phyloP scores from a whole-genome alignment of 345 rosid genomes.

The Laguncularia racemosa region DNA sequence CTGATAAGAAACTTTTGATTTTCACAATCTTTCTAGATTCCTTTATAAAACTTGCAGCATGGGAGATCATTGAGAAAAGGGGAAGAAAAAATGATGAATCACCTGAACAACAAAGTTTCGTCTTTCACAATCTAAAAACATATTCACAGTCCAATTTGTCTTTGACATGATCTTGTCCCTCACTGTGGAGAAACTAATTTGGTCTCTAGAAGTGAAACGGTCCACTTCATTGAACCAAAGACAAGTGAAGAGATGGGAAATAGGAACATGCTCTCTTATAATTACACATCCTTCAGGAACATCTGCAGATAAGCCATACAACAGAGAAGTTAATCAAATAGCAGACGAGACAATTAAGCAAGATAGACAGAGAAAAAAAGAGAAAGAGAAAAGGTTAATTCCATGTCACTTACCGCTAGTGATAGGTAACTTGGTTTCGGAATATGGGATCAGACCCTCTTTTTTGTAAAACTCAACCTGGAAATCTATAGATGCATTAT shows the following conservation, averaged over 20 bases:
- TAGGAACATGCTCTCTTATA: constrained; percentile 89
- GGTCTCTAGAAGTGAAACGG: constrained; percentile 96
- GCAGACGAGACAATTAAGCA: not conserved
- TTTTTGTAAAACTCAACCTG: constrained; percentile 82
- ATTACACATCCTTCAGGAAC: constrained; percentile 99
- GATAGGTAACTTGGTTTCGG: constrained; percentile 83
- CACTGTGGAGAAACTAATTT: constrained; percentile 86
- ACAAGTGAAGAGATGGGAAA: constrained; percentile 85
- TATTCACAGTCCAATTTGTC: constrained; percentile 78
- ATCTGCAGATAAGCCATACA: constrained; percentile 44
- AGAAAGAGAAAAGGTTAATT: not conserved
- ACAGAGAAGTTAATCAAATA: constrained; percentile 2
- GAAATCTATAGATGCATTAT: constrained; percentile 79
- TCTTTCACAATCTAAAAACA: constrained; percentile 96
- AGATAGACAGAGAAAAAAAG: not conserved
- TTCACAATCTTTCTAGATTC: too few relatives aligned
- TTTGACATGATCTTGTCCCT: constrained; percentile 76
- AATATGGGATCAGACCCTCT: constrained; percentile 86
- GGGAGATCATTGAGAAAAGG: not conserved
- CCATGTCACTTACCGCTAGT: constrained; percentile 56
- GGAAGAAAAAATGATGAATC: constrained; percentile 11
- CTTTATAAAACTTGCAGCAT: too few relatives aligned
- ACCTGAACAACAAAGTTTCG: constrained; percentile 98
- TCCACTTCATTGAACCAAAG: constrained; percentile 99
- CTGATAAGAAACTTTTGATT: too few relatives aligned